A percentile compares a stretch with the other conserved stretches of the same genome.
phyloP scores from a whole-genome alignment of 2,329 filamentous ascomycete genomes.

The Trichoderma harzianum region DNA sequence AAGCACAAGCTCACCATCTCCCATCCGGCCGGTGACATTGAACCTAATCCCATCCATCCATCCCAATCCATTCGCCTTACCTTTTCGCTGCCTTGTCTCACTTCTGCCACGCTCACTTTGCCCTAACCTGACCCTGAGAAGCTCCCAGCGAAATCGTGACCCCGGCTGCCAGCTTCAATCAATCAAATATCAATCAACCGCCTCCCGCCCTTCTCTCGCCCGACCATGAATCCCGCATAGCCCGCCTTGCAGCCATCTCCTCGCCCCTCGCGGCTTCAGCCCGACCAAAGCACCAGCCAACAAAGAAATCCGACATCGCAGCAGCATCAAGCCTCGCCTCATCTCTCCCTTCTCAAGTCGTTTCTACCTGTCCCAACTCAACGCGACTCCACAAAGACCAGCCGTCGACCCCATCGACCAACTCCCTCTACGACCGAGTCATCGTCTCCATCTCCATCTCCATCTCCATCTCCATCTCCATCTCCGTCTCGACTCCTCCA shows the following conservation, averaged over 20 bases:
- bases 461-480: background rate
- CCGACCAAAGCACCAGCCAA: background rate
- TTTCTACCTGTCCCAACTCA: background rate
- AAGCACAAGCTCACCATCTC: background rate
- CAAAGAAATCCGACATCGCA: background rate
- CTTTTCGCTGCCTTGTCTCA: background rate
- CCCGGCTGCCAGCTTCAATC: background rate
- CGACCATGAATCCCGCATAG: conserved; percentile 14
- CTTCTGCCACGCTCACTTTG: background rate
- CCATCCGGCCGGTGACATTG: conserved; percentile 1
- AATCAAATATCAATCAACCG: background rate
- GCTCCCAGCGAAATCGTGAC: background rate
- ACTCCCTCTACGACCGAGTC: background rate
- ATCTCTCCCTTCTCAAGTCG: background rate
- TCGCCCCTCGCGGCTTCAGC: conserved; percentile 7
- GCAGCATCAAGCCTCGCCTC: background rate
- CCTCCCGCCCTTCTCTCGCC: background rate
- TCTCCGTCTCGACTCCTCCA: background rate
- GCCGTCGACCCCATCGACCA: background rate
- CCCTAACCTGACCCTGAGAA: background rate
- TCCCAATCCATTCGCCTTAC: background rate
- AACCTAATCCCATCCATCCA: background rate
- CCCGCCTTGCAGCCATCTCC: background rate
- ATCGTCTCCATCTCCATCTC: background rate
- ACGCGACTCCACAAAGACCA: background rate